phyloP scores from a whole-genome alignment of 1,139 yeast species.

The Groenewaldozyma auringiensis region DNA sequence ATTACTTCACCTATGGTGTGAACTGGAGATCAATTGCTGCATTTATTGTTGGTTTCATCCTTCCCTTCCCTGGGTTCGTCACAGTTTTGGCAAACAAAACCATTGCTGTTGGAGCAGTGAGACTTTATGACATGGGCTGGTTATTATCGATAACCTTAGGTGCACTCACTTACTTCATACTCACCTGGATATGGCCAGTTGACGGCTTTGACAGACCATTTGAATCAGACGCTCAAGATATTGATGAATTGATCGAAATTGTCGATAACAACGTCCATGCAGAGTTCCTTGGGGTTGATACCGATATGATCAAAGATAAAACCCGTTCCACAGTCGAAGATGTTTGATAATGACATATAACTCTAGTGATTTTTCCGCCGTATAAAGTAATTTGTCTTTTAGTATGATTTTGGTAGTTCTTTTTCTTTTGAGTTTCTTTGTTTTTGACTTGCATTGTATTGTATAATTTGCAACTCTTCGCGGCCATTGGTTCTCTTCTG shows the following conservation, averaged over 20 bases:
- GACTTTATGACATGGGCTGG: conserved; percentile 17
- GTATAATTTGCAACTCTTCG: too few relatives aligned
- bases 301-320: neutral
- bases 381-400: neutral
- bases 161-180: neutral
- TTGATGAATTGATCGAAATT: neutral
- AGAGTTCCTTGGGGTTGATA: neutral
- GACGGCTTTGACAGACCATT: conserved; percentile 1
- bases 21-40: conserved; percentile 32
- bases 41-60: conserved; percentile 27
- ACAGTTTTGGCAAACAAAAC: conserved; percentile 11
- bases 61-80: conserved; percentile 31
- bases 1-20: conserved; percentile 33
- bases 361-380: too few relatives aligned
- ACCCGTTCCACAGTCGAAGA: neutral
- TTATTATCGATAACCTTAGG: conserved; percentile 6
- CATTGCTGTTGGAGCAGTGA: conserved; percentile 14
- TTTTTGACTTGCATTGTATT: too few relatives aligned
- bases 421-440: too few relatives aligned
- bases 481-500: too few relatives aligned
- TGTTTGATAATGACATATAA: too few relatives aligned
- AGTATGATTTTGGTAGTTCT: neutral
- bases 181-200: conserved; percentile 4
- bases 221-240: neutral
- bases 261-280: conserved; percentile 1